Percentiles rank a stretch among this genome's conserved stretches.
phyloP scores from a whole-genome alignment of 2,329 filamentous ascomycete genomes.

The Trichoderma simmonsii region DNA sequence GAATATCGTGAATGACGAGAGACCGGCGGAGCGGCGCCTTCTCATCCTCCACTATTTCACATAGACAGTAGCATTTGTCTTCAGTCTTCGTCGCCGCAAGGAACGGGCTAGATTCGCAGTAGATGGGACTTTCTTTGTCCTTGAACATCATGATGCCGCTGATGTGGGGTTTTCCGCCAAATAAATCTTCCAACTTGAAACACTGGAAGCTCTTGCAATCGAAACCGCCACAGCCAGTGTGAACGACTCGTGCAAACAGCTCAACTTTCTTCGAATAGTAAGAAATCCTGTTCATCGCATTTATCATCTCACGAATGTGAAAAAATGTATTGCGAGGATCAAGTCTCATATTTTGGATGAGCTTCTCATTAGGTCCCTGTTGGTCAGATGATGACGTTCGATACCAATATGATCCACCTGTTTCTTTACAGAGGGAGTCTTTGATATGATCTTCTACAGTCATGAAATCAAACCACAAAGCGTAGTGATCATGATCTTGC shows the following conservation, averaged over 20 bases:
- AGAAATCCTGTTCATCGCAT: slow-evolving; percentile 37
- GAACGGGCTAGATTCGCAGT: slow-evolving; percentile 27
- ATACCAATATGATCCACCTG: not conserved
- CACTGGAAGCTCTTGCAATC: slow-evolving; percentile 48
- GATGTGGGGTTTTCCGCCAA: slow-evolving; percentile 53
- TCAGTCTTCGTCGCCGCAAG: not conserved
- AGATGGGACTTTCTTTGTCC: slow-evolving; percentile 24
- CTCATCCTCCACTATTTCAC: slow-evolving; percentile 26
- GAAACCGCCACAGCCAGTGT: slow-evolving; percentile 52
- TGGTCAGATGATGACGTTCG: not conserved
- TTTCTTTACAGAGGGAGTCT: not conserved
- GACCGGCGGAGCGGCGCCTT: slow-evolving; percentile 26
- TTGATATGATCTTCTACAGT: not conserved
- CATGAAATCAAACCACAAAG: too few species aligned
- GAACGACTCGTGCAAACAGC: slow-evolving; percentile 59
- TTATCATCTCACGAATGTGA: slow-evolving; percentile 58
- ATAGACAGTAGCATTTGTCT: slow-evolving; percentile 33
- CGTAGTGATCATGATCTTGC: too few species aligned
- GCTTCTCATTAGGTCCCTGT: not conserved
- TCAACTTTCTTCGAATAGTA: slow-evolving; percentile 47
- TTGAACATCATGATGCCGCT: slow-evolving; percentile 28
- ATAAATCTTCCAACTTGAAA: slow-evolving; percentile 63
- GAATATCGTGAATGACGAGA: slow-evolving; percentile 28
- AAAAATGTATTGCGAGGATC: slow-evolving; percentile 52
- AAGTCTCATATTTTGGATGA: not conserved